Evolutionary conservation across 495 filamentous ascomycete genomes (phyloP), one percentile per base, ranked within the genome.

Genomic region (Elasticomyces elasticus): DNA sequence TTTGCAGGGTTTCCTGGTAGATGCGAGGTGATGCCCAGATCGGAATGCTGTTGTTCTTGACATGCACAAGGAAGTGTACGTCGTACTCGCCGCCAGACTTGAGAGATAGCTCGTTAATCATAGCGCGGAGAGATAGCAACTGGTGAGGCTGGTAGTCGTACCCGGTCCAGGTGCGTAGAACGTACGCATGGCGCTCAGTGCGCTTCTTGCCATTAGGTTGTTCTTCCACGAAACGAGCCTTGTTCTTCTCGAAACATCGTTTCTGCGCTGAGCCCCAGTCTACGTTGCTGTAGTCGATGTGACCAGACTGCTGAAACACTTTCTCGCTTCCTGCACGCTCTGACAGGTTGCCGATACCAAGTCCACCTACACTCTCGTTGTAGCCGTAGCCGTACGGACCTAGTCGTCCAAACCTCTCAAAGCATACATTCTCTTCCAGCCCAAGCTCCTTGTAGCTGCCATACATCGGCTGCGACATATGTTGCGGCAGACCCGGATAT

Each of bases 31-130:
- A 74, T 1, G 70, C 64, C 64, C 70, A 80, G 56, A 81, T 80
- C 15, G 75, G 71, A 31, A 76, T 70, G 58, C 58, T 68, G 51
- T 72, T 66, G 54, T 80, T 73, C 61, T 77, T 75, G 67, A 80
- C 76, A 50, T 81, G 77, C 13, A 81, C 72, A 5, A 81, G 69
- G 28, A 81, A 64, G 52, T 79, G 73, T 0, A 81, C 75, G 54
- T 80, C 76, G 49, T 79, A 80, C 61, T 81, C 76, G 41, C 71
- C 78, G 40, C 78, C 77, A 0, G 73, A 72, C 62, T 73, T 76
- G 30, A 81, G 65, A 30, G 69, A 60, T 12, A 78, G 60, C 63
- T 81, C 78, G 63, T 67, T 72, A 49, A 81, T 72, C 66, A 81
- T 74, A 25, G 78, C 76, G 22, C 78, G 75, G 17, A 80, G 49